These are phyloP conservation scores for Raffaelea arxii DNA, from an alignment of 2,329 filamentous ascomycete species.

Conservation along the genomic window DNA sequence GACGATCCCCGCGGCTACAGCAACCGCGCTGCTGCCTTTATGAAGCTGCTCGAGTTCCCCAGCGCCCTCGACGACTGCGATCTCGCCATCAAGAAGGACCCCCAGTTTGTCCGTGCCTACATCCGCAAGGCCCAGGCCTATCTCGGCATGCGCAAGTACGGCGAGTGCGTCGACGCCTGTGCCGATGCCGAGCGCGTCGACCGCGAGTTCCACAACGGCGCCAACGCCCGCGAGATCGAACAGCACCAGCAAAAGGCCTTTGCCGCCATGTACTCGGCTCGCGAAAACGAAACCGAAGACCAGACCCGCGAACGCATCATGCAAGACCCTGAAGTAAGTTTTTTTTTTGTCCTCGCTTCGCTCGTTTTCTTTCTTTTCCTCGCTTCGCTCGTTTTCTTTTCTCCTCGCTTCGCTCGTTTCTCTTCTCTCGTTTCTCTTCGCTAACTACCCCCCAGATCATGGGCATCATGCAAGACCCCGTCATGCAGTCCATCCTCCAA, in stretches of 20 bases:
- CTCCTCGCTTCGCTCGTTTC: background rate
- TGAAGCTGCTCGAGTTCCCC: slow-evolving; percentile 94
- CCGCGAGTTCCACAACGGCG: slow-evolving; percentile 54
- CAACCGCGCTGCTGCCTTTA: slow-evolving; percentile 92
- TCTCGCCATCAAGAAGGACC: slow-evolving; percentile 79
- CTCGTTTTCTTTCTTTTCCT: background rate
- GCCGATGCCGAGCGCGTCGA: slow-evolving; percentile 72
- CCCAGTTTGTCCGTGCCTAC: slow-evolving; percentile 90
- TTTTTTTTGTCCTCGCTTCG: background rate
- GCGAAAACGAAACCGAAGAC: slow-evolving; percentile 92
- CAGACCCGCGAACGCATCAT: slow-evolving; percentile 87
- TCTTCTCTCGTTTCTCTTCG: background rate
- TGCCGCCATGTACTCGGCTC: slow-evolving; percentile 77
- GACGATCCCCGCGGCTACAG: slow-evolving; percentile 90
- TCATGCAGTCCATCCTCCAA: slow-evolving; percentile 96
- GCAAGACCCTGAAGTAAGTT: slow-evolving; percentile 77
- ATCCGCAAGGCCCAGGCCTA: slow-evolving; percentile 93
- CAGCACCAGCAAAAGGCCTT: slow-evolving; percentile 90
- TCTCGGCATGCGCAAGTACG: slow-evolving; percentile 97
- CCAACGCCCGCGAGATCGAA: slow-evolving; percentile 86
- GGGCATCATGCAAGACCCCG: slow-evolving; percentile 82
- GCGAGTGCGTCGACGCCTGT: slow-evolving; percentile 84
- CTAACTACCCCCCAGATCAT: slow-evolving; percentile 53
- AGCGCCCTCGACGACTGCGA: slow-evolving; percentile 90
- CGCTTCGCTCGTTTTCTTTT: background rate